A percentile compares a stretch with the other conserved stretches of the same genome.
These are phyloP conservation scores for Lycium barbarum DNA, from an alignment of 257 asterid species.

Conservation along the genomic window DNA sequence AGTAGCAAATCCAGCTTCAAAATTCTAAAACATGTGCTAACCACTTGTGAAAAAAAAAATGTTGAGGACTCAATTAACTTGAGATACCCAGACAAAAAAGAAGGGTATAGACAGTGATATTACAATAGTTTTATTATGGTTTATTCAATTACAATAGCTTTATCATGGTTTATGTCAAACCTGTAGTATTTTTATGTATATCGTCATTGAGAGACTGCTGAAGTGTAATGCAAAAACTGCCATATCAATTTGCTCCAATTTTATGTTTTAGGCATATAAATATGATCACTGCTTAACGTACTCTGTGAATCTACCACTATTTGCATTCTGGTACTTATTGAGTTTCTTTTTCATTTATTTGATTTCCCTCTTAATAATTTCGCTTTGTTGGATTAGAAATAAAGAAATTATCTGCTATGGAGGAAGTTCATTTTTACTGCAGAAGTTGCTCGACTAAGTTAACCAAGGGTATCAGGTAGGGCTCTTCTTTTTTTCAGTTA, in stretches of 20 bases:
- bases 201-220: not conserved
- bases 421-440: conserved; percentile 89
- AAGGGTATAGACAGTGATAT: not conserved
- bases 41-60: not conserved
- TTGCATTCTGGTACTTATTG: not conserved
- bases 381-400: conserved; percentile 57
- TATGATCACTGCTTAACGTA: not conserved
- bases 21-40: not conserved
- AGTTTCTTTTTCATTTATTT: not conserved
- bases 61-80: not conserved
- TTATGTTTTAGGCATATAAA: not conserved
- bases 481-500: conserved; percentile 28
- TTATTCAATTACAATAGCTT: too few relatives aligned
- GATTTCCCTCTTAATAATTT: conserved; percentile 13
- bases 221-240: conserved; percentile 1
- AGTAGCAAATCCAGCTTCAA: not conserved
- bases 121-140: not conserved
- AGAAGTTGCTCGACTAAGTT: conserved; percentile 72
- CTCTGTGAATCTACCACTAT: not conserved
- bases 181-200: not conserved
- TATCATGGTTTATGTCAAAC: not conserved
- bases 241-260: not conserved
- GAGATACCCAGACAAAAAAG: not conserved
- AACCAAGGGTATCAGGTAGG: conserved; percentile 75
- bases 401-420: conserved; percentile 62